phyloP scores from a whole-genome alignment of 805 yeast species.

The Saccharomyces kudriavzevii region DNA sequence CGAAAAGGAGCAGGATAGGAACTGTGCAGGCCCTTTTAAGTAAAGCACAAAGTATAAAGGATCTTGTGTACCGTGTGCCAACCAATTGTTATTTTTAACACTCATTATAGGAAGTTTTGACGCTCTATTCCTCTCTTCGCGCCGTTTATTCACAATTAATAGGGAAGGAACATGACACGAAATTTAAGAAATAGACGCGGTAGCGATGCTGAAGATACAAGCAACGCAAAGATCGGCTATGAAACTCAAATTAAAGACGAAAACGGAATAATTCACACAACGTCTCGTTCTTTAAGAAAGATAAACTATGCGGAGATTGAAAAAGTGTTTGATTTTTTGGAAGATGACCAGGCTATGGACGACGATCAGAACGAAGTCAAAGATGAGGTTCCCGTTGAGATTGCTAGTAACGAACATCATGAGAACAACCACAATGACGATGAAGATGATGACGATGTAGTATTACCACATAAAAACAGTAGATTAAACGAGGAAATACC shows the following conservation, averaged over 20 bases:
- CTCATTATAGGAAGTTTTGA: not conserved
- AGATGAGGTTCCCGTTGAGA: slow-evolving; percentile 4
- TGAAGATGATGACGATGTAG: slow-evolving; percentile 17
- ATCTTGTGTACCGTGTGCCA: not conserved
- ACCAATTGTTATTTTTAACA: not conserved
- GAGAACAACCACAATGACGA: slow-evolving; percentile 6
- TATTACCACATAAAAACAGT: slow-evolving; percentile 4
- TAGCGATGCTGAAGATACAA: slow-evolving; percentile 8
- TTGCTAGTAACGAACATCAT: slow-evolving; percentile 3
- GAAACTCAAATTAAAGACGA: slow-evolving; percentile 21
- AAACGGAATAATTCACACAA: slow-evolving; percentile 24
- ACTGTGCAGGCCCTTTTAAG: not conserved
- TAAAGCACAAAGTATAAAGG: not conserved
- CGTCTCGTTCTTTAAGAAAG: slow-evolving; percentile 29
- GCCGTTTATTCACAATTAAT: not conserved
- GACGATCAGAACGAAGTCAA: slow-evolving; percentile 5
- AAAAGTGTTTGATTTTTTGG: slow-evolving; percentile 25
- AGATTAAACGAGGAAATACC: slow-evolving; percentile 9
- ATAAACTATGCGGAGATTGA: slow-evolving; percentile 33
- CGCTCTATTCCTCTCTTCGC: not conserved
- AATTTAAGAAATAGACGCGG: slow-evolving; percentile 11
- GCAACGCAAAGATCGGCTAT: slow-evolving; percentile 8
- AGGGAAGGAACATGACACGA: slow-evolving; percentile 6
- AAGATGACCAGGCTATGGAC: slow-evolving; percentile 13
- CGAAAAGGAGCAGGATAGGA: not conserved